Evolutionary conservation across 148 eudicot species (phyloP).

Genomic region (Heliosperma pusillum): DNA sequence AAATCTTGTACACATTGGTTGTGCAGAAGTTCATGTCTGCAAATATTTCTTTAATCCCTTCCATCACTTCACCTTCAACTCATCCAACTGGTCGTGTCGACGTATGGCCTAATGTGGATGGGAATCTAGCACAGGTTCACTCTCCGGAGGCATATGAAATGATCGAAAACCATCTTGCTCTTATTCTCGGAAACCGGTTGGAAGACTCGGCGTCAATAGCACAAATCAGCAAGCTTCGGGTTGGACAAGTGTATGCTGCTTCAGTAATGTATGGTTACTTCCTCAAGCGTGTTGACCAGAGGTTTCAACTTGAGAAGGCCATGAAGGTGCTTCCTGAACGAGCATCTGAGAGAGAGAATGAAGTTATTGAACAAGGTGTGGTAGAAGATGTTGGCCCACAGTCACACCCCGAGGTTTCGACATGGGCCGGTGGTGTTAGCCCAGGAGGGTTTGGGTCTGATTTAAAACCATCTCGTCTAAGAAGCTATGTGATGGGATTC

Average conservation of each 20-base stretch:
- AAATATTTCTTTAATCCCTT: conserved; percentile 61
- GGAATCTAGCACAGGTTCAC: conserved; percentile 63
- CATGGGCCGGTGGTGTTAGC: conserved; percentile 50
- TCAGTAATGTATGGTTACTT: conserved; percentile 97
- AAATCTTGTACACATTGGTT: conserved; percentile 77
- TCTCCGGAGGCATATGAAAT: conserved; percentile 90
- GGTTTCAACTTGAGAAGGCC: conserved; percentile 86
- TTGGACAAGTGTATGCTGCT: conserved; percentile 96
- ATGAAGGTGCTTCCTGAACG: conserved; percentile 76
- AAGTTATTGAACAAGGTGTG: conserved; percentile 23
- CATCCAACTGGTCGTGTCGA: conserved; percentile 57
- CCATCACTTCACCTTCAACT: conserved; percentile 51
- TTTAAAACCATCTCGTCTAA: conserved; percentile 60
- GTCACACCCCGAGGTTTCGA: conserved; percentile 59
- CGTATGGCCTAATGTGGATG: conserved; percentile 60
- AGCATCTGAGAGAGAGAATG: conserved; percentile 32
- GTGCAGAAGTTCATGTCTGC: conserved; percentile 93
- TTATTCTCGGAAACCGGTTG: conserved; percentile 75
- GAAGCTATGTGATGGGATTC: conserved; percentile 83
- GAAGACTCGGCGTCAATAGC: conserved; percentile 62
- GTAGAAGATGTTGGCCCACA: conserved; percentile 26
- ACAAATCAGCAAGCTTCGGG: conserved; percentile 78
- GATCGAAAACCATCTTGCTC: conserved; percentile 85
- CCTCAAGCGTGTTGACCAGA: conserved; percentile 83
- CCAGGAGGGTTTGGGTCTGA: conserved; percentile 49